These are phyloP conservation scores for Leccinum holopus DNA, from an alignment of 1,284 basidiomycete species.

Conservation along the genomic window DNA sequence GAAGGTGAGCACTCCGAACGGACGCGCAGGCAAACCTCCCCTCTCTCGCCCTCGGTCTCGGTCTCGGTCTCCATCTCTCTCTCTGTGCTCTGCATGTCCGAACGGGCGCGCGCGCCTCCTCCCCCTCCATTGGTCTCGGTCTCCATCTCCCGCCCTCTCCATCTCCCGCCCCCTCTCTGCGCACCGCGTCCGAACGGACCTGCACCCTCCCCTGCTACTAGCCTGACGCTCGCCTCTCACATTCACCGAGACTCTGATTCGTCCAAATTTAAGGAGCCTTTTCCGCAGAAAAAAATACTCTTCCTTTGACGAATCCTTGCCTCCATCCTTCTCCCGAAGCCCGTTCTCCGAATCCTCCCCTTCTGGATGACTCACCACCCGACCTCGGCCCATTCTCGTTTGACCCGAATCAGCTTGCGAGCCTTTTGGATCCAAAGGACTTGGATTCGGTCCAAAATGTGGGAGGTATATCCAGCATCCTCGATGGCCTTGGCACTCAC, in stretches of 20 bases:
- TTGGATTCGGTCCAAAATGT: conserved; percentile 66
- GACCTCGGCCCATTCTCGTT: conserved; percentile 72
- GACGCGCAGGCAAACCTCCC: no score
- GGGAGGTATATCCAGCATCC: conserved; percentile 72
- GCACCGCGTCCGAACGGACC: no score
- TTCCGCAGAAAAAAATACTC: conserved; percentile 2
- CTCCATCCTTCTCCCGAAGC: conserved; percentile 3
- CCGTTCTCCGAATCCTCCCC: conserved; percentile 31
- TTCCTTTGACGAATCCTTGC: background rate
- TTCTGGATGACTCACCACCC: conserved; percentile 56
- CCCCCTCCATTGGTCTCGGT: no score
- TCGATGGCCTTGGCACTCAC: conserved; percentile 76
- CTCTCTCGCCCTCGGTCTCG: no score
- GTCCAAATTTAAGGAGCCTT: conserved; percentile 18
- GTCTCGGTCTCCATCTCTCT: no score
- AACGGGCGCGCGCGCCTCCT: no score
- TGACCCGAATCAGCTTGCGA: conserved; percentile 76
- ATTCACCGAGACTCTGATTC: conserved; percentile 37
- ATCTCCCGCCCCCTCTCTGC: no score
- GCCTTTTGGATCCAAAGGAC: conserved; percentile 87
- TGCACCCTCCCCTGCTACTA: conserved; percentile 27
- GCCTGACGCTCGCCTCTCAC: conserved; percentile 37
- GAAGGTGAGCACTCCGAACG: no score
- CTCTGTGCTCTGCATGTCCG: no score
- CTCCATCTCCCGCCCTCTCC: no score